Percentiles rank a stretch among this genome's conserved stretches.
Conservation (phyloP, 1,139 yeast genomes). For the Protomyces macrosporus region DNA sequence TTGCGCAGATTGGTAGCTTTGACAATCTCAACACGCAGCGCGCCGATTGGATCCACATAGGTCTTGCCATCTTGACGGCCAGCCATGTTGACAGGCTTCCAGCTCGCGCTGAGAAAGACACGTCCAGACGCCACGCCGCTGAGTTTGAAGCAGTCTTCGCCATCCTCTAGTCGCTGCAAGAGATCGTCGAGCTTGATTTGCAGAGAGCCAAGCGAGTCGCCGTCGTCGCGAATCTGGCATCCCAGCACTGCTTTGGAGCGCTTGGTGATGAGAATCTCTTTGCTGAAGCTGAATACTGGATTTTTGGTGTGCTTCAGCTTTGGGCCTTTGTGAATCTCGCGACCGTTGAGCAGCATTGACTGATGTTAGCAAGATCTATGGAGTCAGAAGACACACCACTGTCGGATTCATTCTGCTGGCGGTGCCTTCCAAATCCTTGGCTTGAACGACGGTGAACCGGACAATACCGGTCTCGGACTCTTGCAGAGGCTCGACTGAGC, state of each 20-base stretch:
- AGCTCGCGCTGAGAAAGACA: slow-evolving; percentile 59
- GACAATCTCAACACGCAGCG: slow-evolving; percentile 65
- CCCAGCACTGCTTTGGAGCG: slow-evolving; percentile 64
- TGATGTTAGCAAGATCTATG: slow-evolving; percentile 48
- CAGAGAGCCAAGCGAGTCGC: slow-evolving; percentile 52
- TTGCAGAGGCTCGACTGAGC: slow-evolving; percentile 80
- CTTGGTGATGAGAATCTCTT: slow-evolving; percentile 70
- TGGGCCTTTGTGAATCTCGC: slow-evolving; percentile 53
- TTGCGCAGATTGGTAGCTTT: slow-evolving; percentile 72
- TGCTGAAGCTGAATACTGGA: slow-evolving; percentile 62
- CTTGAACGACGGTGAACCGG: slow-evolving; percentile 64
- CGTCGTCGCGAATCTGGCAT: slow-evolving; percentile 62
- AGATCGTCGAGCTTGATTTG: slow-evolving; percentile 55
- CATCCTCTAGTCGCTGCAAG: slow-evolving; percentile 71
- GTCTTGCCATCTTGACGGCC: slow-evolving; percentile 60
- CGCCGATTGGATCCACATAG: slow-evolving; percentile 90
- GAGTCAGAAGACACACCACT: slow-evolving; percentile 43
- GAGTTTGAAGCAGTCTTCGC: slow-evolving; percentile 67
- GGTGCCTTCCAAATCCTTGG: slow-evolving; percentile 61
- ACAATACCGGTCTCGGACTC: slow-evolving; percentile 91
- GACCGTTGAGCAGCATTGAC: slow-evolving; percentile 50
- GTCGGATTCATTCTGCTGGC: slow-evolving; percentile 62
- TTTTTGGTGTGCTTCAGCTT: slow-evolving; percentile 56
- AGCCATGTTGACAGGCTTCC: slow-evolving; percentile 81
- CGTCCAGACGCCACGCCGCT: slow-evolving; percentile 55